Base-by-base conservation (phyloP, 1,139 yeast species). In the Lodderomyces margitis region DNA sequence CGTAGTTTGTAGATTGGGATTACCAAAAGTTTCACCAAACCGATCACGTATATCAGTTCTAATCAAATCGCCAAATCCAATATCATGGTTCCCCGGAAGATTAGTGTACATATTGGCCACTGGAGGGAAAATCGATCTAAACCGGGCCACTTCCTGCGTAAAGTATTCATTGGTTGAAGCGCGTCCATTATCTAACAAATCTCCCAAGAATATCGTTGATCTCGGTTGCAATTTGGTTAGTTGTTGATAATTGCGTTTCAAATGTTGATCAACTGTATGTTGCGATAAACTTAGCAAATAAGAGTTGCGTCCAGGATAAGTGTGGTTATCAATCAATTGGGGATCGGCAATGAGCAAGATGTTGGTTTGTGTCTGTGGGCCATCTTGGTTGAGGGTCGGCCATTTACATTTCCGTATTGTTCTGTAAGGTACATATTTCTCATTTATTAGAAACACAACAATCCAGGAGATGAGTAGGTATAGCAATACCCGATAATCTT, bases 1-100 rank as follows among this genome's bases (percentile, higher is more conserved):
- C 5, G 51, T 46, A 21, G 53, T 43, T 1, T 64, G 45, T 2
- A 47, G 44, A 51, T 78, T 77, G 2, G 74, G 59, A 4, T 49
- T 42, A 2, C 80, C 82, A 54, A 76, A 78, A 20, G 57, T 54
- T 14, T 55, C 41, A 19, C 47, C 49, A 45, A 75, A 78, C 36
- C 81, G 56, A 1, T 55, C 55, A 27, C 74, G 50, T n/a, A 74
- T 58, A 7, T 58, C 51, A 3, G 53, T 15, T 23, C 67, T 65
- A 19, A 78, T 79, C 7, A 71, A 72, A 50, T 75, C 64, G 6
- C 74, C 80, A 57, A 70, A 74, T 1, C 83, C 83, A 31, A 78
- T 69, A 56, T 78, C 83, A 52, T 78, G 83, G 51, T 78, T 78
- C 2, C 83, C 83, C 0, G 81, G 77, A 1, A 74, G 58, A 42